These are phyloP conservation scores for Malus sylvestris DNA, from an alignment of 306 rosid genomes.

Conservation along the genomic window DNA sequence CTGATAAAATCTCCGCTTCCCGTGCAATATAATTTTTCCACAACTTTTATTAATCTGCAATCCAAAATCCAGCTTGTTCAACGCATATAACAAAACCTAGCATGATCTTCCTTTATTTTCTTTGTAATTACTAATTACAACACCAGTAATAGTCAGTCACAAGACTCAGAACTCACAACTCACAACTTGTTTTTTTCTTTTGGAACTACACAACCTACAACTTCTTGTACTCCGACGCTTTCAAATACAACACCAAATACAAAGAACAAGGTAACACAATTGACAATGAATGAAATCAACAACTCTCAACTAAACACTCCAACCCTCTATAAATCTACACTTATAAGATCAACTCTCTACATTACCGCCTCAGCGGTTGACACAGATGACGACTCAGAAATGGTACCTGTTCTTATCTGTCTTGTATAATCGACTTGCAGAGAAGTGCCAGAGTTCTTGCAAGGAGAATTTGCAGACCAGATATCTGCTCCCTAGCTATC, in stretches of 20 bases:
- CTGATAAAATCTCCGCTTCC: not conserved
- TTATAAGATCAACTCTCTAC: not conserved
- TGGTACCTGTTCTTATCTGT: not conserved
- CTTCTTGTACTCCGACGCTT: not conserved
- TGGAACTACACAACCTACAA: not conserved
- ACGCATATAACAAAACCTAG: not conserved
- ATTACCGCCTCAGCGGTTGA: not conserved
- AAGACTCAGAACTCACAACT: not conserved
- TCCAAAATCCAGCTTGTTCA: not conserved
- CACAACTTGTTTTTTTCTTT: not conserved
- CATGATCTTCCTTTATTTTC: conserved; percentile 15
- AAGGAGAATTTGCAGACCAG: conserved; percentile 27
- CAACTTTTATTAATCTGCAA: not conserved
- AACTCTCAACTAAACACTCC: conserved; percentile 45
- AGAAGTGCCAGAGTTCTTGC: conserved; percentile 23
- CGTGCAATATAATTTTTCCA: not conserved
- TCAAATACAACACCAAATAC: conserved; percentile 14
- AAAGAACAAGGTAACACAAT: not conserved
- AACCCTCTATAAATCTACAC: conserved; percentile 36
- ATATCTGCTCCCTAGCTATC: conserved; percentile 17
- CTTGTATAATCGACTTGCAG: conserved; percentile 5
- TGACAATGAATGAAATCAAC: conserved; percentile 36
- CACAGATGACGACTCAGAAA: conserved; percentile 9
- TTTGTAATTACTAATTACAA: conserved; percentile 12
- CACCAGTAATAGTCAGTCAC: conserved; percentile 6